Percentiles rank a stretch among this genome's conserved stretches.
Evolutionary conservation across 805 yeast species (phyloP).

Genomic region (Saccharomyces mikatae): DNA sequence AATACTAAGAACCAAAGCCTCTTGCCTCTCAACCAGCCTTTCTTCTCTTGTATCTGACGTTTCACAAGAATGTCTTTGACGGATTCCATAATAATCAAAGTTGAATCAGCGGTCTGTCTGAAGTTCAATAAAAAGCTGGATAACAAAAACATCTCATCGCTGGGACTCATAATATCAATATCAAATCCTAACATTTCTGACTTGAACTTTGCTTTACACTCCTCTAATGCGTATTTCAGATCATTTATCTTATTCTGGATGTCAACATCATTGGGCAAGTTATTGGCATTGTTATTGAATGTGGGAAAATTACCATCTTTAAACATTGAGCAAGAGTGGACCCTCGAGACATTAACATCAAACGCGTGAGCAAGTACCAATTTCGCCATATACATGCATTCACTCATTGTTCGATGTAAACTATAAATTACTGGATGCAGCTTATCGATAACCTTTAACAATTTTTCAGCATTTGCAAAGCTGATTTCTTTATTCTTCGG

Average conservation of each 20-base stretch:
- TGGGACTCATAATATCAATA: conserved; percentile 34
- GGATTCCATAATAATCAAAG: conserved; percentile 29
- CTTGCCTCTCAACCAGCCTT: conserved; percentile 33
- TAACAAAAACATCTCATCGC: conserved; percentile 42
- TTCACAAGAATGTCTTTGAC: conserved; percentile 25
- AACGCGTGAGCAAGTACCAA: conserved; percentile 33
- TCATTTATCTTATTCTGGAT: conserved; percentile 21
- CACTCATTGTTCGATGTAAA: conserved; percentile 31
- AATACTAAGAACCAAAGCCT: conserved; percentile 38
- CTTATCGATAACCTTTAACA: conserved; percentile 27
- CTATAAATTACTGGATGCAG: conserved; percentile 29
- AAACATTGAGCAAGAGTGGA: conserved; percentile 13
- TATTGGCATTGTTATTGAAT: conserved; percentile 9
- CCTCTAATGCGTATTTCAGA: conserved; percentile 28
- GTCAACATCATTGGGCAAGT: conserved; percentile 17
- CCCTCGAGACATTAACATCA: conserved; percentile 31
- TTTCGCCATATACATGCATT: conserved; percentile 29
- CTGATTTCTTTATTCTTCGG: conserved; percentile 29
- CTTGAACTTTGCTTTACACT: conserved; percentile 31
- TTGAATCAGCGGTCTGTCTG: conserved; percentile 32
- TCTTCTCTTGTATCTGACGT: conserved; percentile 28
- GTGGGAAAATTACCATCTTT: conserved; percentile 9
- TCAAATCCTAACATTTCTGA: conserved; percentile 23
- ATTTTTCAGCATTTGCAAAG: conserved; percentile 30
- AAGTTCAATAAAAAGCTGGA: conserved; percentile 44